Percentiles rank a stretch among this genome's conserved stretches.
Evolutionary conservation across 495 filamentous ascomycete species (phyloP).

Genomic region (Paragyromitra xinjiangensis): DNA sequence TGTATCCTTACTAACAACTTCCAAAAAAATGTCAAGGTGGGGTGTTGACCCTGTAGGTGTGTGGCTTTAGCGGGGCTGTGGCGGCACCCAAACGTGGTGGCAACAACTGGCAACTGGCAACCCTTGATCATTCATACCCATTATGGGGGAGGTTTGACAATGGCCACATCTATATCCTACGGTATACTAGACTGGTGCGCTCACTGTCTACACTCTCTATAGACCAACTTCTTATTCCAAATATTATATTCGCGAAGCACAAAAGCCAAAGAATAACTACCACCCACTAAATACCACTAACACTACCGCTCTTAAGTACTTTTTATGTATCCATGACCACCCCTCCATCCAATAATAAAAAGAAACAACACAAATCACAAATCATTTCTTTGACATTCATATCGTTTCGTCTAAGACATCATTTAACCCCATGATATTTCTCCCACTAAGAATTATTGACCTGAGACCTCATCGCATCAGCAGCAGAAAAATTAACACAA

Average conservation of each 20-base stretch:
- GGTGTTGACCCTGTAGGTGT: slow-evolving; percentile 30
- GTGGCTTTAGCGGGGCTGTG: slow-evolving; percentile 49
- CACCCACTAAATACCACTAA: slow-evolving; percentile 29
- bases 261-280: slow-evolving; percentile 38
- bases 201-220: neutral
- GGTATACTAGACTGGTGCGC: no score
- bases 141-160: neutral
- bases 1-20: slow-evolving; percentile 26
- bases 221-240: slow-evolving; percentile 35
- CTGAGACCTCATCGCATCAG: slow-evolving; percentile 48
- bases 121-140: neutral
- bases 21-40: slow-evolving; percentile 47
- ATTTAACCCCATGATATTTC: slow-evolving; percentile 13
- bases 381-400: slow-evolving; percentile 35
- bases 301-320: slow-evolving; percentile 18
- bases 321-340: slow-evolving; percentile 32
- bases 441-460: slow-evolving; percentile 51
- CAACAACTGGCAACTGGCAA: neutral
- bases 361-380: slow-evolving; percentile 27
- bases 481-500: slow-evolving; percentile 48
- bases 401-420: slow-evolving; percentile 42
- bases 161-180: neutral
- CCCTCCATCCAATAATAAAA: slow-evolving; percentile 11
- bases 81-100: slow-evolving; percentile 9
- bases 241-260: slow-evolving; percentile 43